A percentile compares a stretch with the other conserved stretches of the same genome.
Evolutionary conservation across 169 alveolate genomes (phyloP).

Genomic region (Eimeria necatrix): DNA sequence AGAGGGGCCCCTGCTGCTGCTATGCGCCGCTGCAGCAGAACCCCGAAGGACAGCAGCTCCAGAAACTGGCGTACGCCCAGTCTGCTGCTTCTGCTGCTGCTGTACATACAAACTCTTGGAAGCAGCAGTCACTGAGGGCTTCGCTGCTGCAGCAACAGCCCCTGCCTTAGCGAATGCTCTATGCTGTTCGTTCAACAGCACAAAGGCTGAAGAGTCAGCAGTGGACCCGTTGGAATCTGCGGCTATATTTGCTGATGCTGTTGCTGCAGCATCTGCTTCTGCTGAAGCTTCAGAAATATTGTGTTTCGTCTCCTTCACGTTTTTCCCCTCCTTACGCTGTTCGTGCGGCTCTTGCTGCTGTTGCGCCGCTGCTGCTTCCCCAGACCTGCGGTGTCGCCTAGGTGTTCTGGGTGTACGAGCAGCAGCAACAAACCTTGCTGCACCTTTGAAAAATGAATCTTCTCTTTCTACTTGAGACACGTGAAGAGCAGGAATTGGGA

Average conservation of each 20-base stretch:
- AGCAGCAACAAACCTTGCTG: too few relatives aligned
- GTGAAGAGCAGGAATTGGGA: too few relatives aligned
- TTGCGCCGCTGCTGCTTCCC: background rate
- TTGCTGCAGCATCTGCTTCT: background rate
- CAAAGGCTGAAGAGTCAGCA: background rate
- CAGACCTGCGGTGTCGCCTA: too few relatives aligned
- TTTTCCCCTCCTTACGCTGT: background rate
- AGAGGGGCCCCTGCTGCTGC: too few relatives aligned
- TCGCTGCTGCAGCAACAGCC: background rate
- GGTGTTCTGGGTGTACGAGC: too few relatives aligned
- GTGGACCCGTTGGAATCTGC: background rate
- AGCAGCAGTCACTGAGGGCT: background rate
- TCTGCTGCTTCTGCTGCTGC: background rate
- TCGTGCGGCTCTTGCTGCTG: background rate
- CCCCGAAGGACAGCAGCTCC: background rate
- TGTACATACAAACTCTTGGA: background rate
- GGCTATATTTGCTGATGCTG: background rate
- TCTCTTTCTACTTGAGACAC: too few relatives aligned
- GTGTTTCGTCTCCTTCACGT: background rate
- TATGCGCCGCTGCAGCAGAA: too few relatives aligned
- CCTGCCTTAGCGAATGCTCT: slow-evolving; percentile 5
- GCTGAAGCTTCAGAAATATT: background rate
- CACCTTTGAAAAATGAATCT: too few relatives aligned
- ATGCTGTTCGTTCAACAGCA: background rate
- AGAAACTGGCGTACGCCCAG: background rate